Evolutionary conservation across 2,329 filamentous ascomycete species (phyloP), one percentile per base, ranked within the genome.

Genomic region (Pyrenophora graminea): DNA sequence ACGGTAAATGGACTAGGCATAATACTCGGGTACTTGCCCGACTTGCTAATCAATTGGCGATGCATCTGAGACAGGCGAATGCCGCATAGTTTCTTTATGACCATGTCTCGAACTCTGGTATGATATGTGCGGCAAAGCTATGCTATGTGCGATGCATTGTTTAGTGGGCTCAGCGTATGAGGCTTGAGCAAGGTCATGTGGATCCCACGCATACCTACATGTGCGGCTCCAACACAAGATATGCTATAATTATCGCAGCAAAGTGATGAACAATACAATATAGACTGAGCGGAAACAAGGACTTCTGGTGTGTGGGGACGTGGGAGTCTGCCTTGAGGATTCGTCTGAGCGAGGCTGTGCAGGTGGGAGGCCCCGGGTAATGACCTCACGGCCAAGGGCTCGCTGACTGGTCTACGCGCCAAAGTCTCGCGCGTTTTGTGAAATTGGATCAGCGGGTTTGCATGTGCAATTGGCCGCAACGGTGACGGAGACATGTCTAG

Each of bases 291-390:
- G 44, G 46, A 53, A 50, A 45, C 52, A 36, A 53, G 51, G 49
- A 33, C 33, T 41, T 21, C 19, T 21, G 19, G 19, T 21, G 6
- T 40, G 48, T 51, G 48, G 42, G 36, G 48, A 51, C 19, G 49
- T 56, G 40, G 32, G 21, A 64, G 43, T 66, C 64, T 66, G 65
- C 65, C 66, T 69, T 48, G 58, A 39, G 33, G 48, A n/a, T 43
- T 47, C 36, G 57, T 61, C 39, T 31, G 32, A 45, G 46, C 18
- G 52, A 44, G 63, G 62, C 59, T 61, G 64, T 63, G 64, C 62
- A 59, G 42, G 48, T 36, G 38, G 25, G 41, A 47, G 51, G 39
- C 43, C 48, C 41, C 37, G 41, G 41, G 40, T 45, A 40, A 53
- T 56, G 51, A 58, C 40, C 49, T 54, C 51, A 53, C 45, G 23